These are phyloP conservation scores for Dalbergia oliveri DNA, from an alignment of 306 rosid species.

Conservation along the genomic window DNA sequence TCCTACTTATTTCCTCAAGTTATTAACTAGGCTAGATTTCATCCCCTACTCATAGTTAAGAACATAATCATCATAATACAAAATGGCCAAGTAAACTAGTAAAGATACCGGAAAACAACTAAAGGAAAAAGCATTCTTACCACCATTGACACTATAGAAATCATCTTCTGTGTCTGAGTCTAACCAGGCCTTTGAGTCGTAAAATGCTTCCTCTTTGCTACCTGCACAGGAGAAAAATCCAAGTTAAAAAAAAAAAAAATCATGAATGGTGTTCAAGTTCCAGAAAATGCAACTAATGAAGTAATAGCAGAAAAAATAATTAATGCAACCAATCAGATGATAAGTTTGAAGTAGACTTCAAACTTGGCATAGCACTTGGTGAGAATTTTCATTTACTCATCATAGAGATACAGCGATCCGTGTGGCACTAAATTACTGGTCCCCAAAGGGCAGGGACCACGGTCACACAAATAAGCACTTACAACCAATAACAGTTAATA, in stretches of 20 bases:
- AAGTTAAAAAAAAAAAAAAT: conserved; percentile 7
- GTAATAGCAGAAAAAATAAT: background rate
- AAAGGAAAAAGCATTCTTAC: conserved; percentile 63
- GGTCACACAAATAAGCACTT: background rate
- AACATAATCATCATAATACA: conserved; percentile 3
- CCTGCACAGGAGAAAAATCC: conserved; percentile 55
- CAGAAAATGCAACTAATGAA: background rate
- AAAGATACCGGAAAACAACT: conserved; percentile 9
- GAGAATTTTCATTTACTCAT: conserved; percentile 28
- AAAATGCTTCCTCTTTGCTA: conserved; percentile 84
- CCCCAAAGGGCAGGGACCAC: conserved; percentile 43
- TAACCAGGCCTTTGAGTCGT: conserved; percentile 86
- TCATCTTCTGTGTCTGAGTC: conserved; percentile 95
- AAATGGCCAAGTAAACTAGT: conserved; percentile 6
- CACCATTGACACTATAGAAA: conserved; percentile 92
- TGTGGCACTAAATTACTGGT: conserved; percentile 41
- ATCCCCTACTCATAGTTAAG: conserved; percentile 4
- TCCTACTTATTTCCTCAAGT: background rate
- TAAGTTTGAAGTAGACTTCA: conserved; percentile 16
- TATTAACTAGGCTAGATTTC: conserved; percentile 3
- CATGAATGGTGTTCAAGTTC: background rate
- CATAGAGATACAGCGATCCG: conserved; percentile 17
- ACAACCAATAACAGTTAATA: conserved; percentile 20
- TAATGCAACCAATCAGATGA: background rate
- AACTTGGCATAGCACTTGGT: conserved; percentile 11